These are phyloP conservation scores for Clausena lansium DNA, from an alignment of 345 rosid genomes.

Conservation along the genomic window DNA sequence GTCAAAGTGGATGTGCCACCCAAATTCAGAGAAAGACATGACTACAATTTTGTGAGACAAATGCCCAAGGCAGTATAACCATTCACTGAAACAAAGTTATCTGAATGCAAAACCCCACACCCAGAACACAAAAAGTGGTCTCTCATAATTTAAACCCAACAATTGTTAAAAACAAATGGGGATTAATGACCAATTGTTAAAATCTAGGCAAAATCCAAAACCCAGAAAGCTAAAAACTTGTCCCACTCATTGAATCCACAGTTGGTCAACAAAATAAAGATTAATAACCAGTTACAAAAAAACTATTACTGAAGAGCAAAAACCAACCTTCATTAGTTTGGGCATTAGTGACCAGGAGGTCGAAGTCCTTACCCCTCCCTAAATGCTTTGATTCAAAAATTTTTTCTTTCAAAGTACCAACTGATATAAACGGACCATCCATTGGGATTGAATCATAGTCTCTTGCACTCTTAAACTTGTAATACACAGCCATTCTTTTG, in stretches of 20 bases:
- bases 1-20: not conserved
- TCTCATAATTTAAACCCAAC: not conserved
- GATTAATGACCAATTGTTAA: not conserved
- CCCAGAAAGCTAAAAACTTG: not conserved
- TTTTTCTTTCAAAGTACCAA: slow-evolving; percentile 98
- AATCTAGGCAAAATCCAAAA: slow-evolving; percentile 4
- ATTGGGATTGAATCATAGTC: slow-evolving; percentile 85
- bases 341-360: slow-evolving; percentile 95
- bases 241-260: not conserved
- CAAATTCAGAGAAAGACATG: not conserved
- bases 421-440: slow-evolving; percentile 98
- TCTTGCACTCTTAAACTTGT: slow-evolving; percentile 99
- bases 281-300: slow-evolving; percentile 10
- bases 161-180: not conserved
- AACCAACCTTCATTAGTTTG: slow-evolving; percentile 99
- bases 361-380: slow-evolving; percentile 98
- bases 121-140: not conserved
- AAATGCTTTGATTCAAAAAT: slow-evolving; percentile 97
- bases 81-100: not conserved
- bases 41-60: not conserved
- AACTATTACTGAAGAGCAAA: slow-evolving; percentile 21
- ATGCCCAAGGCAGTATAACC: not conserved
- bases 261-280: not conserved
- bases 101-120: not conserved
- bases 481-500: slow-evolving; percentile 85